Base-by-base conservation (phyloP, 2,329 filamentous ascomycete species). In the Graphilbum ipis-grandicollis region DNA sequence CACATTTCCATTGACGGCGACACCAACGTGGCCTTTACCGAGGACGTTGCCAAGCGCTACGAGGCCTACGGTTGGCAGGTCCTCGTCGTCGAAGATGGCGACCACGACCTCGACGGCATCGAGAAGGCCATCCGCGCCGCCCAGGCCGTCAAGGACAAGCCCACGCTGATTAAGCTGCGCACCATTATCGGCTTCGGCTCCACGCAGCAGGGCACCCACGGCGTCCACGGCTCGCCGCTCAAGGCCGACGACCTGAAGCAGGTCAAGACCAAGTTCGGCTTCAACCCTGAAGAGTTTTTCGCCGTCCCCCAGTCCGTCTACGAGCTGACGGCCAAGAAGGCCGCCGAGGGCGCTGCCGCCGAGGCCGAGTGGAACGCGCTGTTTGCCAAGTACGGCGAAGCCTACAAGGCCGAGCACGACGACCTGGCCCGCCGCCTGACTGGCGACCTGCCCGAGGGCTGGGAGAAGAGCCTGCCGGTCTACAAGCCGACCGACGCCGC, bases 101-200 rank as follows among this genome's bases (percentile, higher is more conserved):
- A 98, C 68, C 60, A 73, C 57, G 84, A 96, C 62, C 75, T 94
- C 40, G 78, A 76, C 47, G 75, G 60, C 54, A 96, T 98, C 43
- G 85, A 93, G 66, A 75, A 70, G 44, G 90, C 90, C 50, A 81
- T 98, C 59, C 72, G 76, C 60, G 73, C 81, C 65, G 80, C 76
- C 58, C 76, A 88, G 68, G 66, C 76, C 47, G 80, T 92, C 62
- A 96, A 75, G 60, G 75, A 96, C 71, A 98, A 96, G 79, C 90
- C 90, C 46, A 80, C 86, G 43, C 66, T 98, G 53, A 94, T 98
- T 70, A 86, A 93, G 70, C 75, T 98, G 51, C 85, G 77, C 57
- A 98, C 90, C 56, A 96, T 82, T 59, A 98, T 98, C 56, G 90
- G 90, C 53, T 98, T 79, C 63, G 90, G 90, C 52, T 96, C 90